Conservation (phyloP, 768 basidiomycete genomes). For the Boletus subparvulus region DNA sequence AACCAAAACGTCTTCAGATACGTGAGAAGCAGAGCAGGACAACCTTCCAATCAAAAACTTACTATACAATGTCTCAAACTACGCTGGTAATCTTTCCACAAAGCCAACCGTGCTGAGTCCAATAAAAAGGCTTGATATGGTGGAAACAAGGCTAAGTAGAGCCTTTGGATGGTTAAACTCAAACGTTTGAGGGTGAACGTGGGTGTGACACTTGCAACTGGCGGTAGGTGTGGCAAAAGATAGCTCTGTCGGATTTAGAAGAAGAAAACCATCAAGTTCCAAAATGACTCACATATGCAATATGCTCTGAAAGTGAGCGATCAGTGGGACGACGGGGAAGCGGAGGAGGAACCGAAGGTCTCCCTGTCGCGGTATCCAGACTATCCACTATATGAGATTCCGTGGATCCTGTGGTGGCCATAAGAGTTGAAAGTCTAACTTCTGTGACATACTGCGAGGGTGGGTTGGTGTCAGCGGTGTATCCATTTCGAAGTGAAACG, state of each 20-base stretch:
- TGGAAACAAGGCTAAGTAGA: constrained; percentile 54
- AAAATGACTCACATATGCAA: constrained; percentile 25
- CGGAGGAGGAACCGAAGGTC: neutral
- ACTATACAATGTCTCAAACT: constrained; percentile 56
- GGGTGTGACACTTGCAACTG: constrained; percentile 37
- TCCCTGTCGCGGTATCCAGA: neutral
- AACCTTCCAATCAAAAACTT: constrained; percentile 24
- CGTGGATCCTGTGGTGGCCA: constrained; percentile 28
- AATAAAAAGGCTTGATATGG: constrained; percentile 47
- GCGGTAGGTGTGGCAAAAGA: constrained; percentile 49
- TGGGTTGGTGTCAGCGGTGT: neutral
- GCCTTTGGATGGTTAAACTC: constrained; percentile 49
- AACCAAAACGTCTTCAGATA: constrained; percentile 55
- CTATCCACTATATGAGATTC: neutral
- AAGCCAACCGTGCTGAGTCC: constrained; percentile 44
- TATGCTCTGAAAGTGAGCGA: constrained; percentile 27
- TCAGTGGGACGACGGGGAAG: constrained; percentile 9
- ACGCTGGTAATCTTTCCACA: constrained; percentile 50
- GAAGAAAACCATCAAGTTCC: constrained; percentile 4
- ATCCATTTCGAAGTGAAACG: constrained; percentile 21
- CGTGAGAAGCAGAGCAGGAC: neutral
- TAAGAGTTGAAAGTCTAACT: constrained; percentile 38
- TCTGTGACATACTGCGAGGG: constrained; percentile 56
- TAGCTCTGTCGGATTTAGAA: constrained; percentile 32
- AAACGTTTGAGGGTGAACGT: constrained; percentile 56